Evolutionary conservation across 2,329 filamentous ascomycete genomes (phyloP), one percentile per base, ranked within the genome.

Genomic region (Arthroderma sp.): DNA sequence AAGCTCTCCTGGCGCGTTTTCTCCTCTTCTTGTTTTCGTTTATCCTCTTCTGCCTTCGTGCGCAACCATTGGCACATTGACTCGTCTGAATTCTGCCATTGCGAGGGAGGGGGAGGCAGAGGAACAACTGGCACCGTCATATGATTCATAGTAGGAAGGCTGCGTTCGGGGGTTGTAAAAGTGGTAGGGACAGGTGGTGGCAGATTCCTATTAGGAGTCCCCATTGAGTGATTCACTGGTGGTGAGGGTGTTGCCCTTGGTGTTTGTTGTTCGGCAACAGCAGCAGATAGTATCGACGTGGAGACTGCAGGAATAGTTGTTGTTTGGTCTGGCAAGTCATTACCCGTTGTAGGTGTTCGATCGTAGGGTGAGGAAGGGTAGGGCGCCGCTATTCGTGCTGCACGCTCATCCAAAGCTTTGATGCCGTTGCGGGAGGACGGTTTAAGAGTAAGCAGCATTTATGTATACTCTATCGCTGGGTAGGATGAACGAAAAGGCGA

Each of bases 21-120:
- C 62, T 86, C 81, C 61, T 86, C 81, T 61, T 87, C 82, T 62
- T 85, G 82, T 57, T 68, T 79, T 49, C 78, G 73, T 57, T 72
- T 59, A 56, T 87, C 83, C 57, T 87, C 83, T 61, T 87, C 83
- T 0, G 77, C 69, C 60, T 80, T 85, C 43, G 82, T 78, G 44
- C 74, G 64, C 22, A 86, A 66, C 82, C 82, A 87, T 44, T 72
- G 74, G 49, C 74, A 77, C 78, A 84, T 83, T 2, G 78, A 74
- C 33, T 85, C 81, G 55, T 85, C 81, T 31, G 74, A 70, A 40
- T 73, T 74, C 56, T 81, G 76, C 74, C 80, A 83, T 58, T 78
- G 74, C 36, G 75, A 72, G 29, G 80, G 78, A 29, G 75, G 74
- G 33, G 75, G 69, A n/a, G 80, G 80, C 34, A 83, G 64, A 22